Conservation (phyloP, 1,139 yeast genomes). For the Pichia sp. region DNA sequence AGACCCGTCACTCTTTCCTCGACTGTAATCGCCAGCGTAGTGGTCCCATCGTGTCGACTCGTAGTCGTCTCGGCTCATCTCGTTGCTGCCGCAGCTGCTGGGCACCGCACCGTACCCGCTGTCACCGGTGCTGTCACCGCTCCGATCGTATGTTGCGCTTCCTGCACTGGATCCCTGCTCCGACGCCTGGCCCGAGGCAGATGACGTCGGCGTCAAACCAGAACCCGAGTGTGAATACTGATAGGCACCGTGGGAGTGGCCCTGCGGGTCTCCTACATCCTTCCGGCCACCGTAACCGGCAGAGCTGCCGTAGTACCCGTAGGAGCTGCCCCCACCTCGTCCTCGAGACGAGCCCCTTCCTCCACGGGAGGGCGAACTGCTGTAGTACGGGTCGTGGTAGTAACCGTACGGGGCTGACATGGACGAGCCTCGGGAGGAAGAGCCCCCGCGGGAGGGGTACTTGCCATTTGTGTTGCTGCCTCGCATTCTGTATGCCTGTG, state of each 20-base stretch:
- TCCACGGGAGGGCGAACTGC: conserved; percentile 13
- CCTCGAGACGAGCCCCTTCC: conserved; percentile 12
- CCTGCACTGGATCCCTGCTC: conserved; percentile 15
- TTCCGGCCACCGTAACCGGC: neutral
- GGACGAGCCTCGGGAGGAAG: conserved; percentile 71
- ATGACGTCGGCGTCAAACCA: conserved; percentile 4
- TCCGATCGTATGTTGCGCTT: neutral
- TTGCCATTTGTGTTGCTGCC: conserved; percentile 55
- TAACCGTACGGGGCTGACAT: conserved; percentile 7
- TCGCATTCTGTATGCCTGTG: conserved; percentile 30
- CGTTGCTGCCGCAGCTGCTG: neutral
- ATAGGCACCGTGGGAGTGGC: neutral
- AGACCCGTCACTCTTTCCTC: neutral
- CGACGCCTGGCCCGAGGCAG: neutral
- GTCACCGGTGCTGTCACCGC: neutral
- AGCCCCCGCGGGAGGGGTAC: conserved; percentile 47
- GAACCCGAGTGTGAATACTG: neutral
- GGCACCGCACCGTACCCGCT: neutral
- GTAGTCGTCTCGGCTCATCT: neutral
- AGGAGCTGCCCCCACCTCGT: conserved; percentile 3
- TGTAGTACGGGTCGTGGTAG: conserved; percentile 14
- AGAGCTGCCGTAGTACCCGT: conserved; percentile 7
- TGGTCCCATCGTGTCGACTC: neutral
- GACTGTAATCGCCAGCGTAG: neutral
- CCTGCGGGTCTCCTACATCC: neutral